A percentile compares a stretch with the other conserved stretches of the same genome.
Conservation (phyloP, 306 rosid species). For the Cicer arietinum region DNA sequence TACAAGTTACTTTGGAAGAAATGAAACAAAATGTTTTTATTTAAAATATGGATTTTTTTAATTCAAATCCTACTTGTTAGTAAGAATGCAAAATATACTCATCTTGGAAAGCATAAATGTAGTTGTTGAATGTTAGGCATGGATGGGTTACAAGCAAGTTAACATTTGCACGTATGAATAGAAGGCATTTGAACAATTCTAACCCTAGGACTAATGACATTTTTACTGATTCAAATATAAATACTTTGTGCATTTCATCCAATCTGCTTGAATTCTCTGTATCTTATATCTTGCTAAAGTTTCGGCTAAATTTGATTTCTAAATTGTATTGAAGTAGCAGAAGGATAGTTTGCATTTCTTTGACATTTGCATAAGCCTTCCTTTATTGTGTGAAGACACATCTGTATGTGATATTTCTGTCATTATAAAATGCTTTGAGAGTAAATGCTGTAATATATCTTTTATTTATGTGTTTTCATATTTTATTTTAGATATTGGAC, state of each 20-base stretch:
- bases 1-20: slow-evolving; percentile 11
- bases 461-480: slow-evolving; percentile 28
- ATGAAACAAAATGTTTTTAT: slow-evolving; percentile 28
- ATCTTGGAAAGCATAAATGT: slow-evolving; percentile 27
- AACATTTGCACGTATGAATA: slow-evolving; percentile 33
- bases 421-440: slow-evolving; percentile 21
- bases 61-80: not conserved
- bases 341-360: slow-evolving; percentile 32
- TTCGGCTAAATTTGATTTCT: slow-evolving; percentile 22
- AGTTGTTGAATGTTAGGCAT: slow-evolving; percentile 25
- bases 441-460: slow-evolving; percentile 6
- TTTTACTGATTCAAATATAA: slow-evolving; percentile 22
- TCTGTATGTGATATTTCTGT: slow-evolving; percentile 22
- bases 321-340: slow-evolving; percentile 12
- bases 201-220: slow-evolving; percentile 9
- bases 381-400: slow-evolving; percentile 17
- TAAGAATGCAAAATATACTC: slow-evolving; percentile 8
- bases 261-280: slow-evolving; percentile 27
- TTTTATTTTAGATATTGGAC: slow-evolving; percentile 78
- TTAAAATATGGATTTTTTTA: not conserved
- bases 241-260: slow-evolving; percentile 20
- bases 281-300: slow-evolving; percentile 14
- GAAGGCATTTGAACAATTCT: slow-evolving; percentile 34
- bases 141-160: slow-evolving; percentile 5
- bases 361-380: slow-evolving; percentile 25